phyloP scores from a whole-genome alignment of 768 basidiomycete genomes.

The Suillus tomentosus region DNA sequence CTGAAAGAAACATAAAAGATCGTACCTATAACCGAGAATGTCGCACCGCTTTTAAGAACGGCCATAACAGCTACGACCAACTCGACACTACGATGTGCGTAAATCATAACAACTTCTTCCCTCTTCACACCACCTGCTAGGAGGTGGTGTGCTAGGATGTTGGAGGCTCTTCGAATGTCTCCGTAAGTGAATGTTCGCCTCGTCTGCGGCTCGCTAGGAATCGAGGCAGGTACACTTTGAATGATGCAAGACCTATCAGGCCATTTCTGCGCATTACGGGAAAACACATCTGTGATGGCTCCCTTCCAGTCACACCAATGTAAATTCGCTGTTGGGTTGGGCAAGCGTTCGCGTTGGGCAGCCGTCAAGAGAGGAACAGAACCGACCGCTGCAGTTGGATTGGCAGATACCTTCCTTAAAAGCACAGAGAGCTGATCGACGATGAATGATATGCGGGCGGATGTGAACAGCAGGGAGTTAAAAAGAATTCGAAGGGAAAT shows the following conservation, averaged over 20 bases:
- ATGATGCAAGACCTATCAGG: constrained; percentile 90
- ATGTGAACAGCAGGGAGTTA: constrained; percentile 92
- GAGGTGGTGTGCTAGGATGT: constrained; percentile 88
- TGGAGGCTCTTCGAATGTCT: constrained; percentile 81
- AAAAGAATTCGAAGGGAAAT: constrained; percentile 86
- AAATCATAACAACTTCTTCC: constrained; percentile 98
- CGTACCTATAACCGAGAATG: constrained; percentile 95
- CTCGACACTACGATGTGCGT: constrained; percentile 94
- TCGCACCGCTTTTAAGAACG: constrained; percentile 92
- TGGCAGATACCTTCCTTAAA: constrained; percentile 66
- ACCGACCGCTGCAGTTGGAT: constrained; percentile 72
- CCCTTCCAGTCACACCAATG: constrained; percentile 99
- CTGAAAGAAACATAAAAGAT: constrained; percentile 8
- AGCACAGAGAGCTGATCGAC: constrained; percentile 85
- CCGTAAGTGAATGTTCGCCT: constrained; percentile 72
- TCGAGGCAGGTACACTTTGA: constrained; percentile 59
- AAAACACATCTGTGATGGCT: constrained; percentile 94
- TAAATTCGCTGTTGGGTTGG: constrained; percentile 83
- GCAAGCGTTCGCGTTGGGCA: constrained; percentile 67
- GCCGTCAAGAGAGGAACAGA: constrained; percentile 80
- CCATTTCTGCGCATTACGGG: constrained; percentile 74
- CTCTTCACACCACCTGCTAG: constrained; percentile 82
- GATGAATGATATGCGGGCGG: constrained; percentile 71
- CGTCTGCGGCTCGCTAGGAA: constrained; percentile 47
- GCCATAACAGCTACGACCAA: constrained; percentile 97